These are phyloP conservation scores for Stentor roeselii DNA, from an alignment of 73 alveolate genomes.

Conservation along the genomic window DNA sequence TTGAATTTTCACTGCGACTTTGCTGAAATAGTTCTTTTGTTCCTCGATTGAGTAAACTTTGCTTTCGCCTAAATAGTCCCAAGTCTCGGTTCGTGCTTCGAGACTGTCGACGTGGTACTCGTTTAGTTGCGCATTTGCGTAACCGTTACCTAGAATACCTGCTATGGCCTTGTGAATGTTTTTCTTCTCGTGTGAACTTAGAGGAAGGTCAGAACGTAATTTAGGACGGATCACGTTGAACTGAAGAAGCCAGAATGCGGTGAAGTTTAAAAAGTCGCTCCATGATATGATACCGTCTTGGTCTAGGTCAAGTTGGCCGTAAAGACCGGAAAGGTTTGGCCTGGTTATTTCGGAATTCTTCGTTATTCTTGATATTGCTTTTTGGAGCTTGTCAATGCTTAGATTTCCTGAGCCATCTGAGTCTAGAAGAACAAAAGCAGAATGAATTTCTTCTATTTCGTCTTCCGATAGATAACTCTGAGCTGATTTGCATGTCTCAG, in stretches of 20 bases:
- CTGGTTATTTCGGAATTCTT: neutral
- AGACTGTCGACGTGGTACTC: neutral
- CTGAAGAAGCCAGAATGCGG: neutral
- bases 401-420: constrained; percentile 4
- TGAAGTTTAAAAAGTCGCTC: constrained; percentile 1
- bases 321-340: neutral
- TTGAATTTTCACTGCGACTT: neutral
- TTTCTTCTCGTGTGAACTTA: neutral
- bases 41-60: neutral
- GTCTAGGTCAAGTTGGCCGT: neutral
- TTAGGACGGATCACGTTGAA: neutral
- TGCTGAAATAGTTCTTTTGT: neutral
- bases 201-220: constrained; percentile 1
- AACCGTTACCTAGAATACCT: neutral
- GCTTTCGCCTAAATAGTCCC: constrained; percentile 25
- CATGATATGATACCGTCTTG: neutral
- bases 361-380: neutral
- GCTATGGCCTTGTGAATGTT: constrained; percentile 6
- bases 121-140: neutral
- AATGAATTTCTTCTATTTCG: constrained; percentile 20
- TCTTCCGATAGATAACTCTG: neutral
- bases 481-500: neutral
- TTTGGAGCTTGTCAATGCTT: neutral
- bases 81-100: constrained; percentile 18
- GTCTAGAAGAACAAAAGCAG: neutral